These are phyloP conservation scores for Xylaria sp. DNA, from an alignment of 2,329 filamentous ascomycete genomes.

Conservation along the genomic window DNA sequence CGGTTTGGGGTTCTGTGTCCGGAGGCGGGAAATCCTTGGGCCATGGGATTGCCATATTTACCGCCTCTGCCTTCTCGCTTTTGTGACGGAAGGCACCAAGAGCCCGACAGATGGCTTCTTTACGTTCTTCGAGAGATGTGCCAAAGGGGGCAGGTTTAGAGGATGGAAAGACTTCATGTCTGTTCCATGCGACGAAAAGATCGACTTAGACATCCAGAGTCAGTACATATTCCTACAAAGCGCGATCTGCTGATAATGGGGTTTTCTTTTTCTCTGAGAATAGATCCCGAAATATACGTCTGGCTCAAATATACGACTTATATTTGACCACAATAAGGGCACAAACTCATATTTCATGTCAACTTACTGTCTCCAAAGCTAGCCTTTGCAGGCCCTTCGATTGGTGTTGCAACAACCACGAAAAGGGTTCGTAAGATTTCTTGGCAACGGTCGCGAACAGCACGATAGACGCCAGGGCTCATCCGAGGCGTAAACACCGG, in stretches of 20 bases:
- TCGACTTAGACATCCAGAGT: slow-evolving; percentile 61
- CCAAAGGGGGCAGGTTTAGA: slow-evolving; percentile 35
- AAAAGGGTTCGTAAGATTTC: slow-evolving; percentile 63
- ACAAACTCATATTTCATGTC: neutral
- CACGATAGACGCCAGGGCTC: slow-evolving; percentile 65
- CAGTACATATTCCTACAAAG: slow-evolving; percentile 4
- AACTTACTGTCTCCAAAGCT: slow-evolving; percentile 70
- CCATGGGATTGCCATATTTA: slow-evolving; percentile 67
- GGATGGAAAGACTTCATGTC: slow-evolving; percentile 33
- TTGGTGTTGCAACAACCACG: slow-evolving; percentile 65
- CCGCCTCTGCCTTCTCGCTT: slow-evolving; percentile 40
- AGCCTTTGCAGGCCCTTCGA: slow-evolving; percentile 75
- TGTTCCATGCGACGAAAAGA: slow-evolving; percentile 65
- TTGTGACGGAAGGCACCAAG: slow-evolving; percentile 60
- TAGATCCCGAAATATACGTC: too few species aligned
- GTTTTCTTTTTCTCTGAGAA: neutral
- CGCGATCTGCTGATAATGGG: neutral
- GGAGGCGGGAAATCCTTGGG: slow-evolving; percentile 48
- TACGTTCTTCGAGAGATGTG: slow-evolving; percentile 35
- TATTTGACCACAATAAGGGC: neutral
- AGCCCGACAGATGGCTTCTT: slow-evolving; percentile 50
- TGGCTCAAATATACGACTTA: neutral
- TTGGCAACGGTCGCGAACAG: slow-evolving; percentile 60
- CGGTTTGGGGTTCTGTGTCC: neutral
- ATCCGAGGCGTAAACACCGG: slow-evolving; percentile 74